Evolutionary conservation across 2,329 filamentous ascomycete species (phyloP).

Genomic region (Colletotrichum tropicale): DNA sequence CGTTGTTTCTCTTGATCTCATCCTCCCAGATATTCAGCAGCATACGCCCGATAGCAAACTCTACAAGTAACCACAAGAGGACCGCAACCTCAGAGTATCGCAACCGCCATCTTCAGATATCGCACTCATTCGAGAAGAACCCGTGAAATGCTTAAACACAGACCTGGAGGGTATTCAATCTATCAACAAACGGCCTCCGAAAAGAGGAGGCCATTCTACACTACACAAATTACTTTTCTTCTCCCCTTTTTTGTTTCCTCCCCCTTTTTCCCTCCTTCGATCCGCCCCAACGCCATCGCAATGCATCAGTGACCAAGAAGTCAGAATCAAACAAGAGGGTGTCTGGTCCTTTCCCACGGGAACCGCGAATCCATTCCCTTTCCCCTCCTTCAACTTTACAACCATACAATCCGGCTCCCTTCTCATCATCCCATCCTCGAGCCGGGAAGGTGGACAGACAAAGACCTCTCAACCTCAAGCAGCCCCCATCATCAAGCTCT

Average conservation of each 20-base stretch:
- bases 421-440: neutral
- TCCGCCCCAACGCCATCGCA: conserved; percentile 41
- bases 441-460: neutral
- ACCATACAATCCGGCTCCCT: neutral
- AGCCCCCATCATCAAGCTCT: conserved; percentile 63
- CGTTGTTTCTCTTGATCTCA: too few relatives aligned
- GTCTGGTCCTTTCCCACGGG: neutral
- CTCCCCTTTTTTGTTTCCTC: conserved; percentile 1
- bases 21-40: too few relatives aligned
- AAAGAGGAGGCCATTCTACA: neutral
- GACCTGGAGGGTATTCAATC: neutral
- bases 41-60: too few relatives aligned
- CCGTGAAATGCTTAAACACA: neutral
- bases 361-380: neutral
- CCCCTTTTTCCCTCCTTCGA: conserved; percentile 4
- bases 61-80: too few relatives aligned
- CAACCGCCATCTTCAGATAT: fast-evolving
- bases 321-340: neutral
- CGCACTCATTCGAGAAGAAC: neutral
- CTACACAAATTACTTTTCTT: neutral
- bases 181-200: neutral
- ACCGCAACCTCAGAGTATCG: too few relatives aligned
- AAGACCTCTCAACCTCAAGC: conserved; percentile 19
- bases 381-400: neutral
- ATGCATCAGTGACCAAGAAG: conserved; percentile 33